Conservation (phyloP, 1,139 yeast genomes). For the Pichia sp. region DNA sequence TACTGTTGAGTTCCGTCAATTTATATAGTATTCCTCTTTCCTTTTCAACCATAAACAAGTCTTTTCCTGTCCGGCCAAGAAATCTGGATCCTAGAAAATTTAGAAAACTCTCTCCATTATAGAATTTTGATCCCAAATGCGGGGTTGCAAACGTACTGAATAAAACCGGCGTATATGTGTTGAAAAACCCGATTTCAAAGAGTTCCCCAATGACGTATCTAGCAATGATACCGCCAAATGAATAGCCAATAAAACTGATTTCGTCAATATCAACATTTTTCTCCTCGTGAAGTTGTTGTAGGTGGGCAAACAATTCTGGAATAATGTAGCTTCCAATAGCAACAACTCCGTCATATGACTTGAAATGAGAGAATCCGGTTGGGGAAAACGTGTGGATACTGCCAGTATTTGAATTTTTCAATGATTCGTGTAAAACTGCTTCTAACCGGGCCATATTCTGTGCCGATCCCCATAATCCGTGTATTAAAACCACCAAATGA, state of each 20-base stretch:
- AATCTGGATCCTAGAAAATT: conserved; percentile 54
- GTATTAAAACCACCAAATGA: conserved; percentile 73
- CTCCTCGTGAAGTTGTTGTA: conserved; percentile 39
- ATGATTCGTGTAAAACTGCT: conserved; percentile 36
- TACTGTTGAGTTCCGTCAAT: conserved; percentile 47
- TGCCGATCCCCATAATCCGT: conserved; percentile 86
- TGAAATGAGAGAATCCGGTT: conserved; percentile 57
- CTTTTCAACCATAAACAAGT: conserved; percentile 55
- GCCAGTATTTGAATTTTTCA: conserved; percentile 30
- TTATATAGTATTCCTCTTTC: conserved; percentile 34
- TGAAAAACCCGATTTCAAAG: conserved; percentile 45
- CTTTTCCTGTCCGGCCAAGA: conserved; percentile 68
- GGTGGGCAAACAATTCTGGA: conserved; percentile 50
- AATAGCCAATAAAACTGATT: conserved; percentile 74
- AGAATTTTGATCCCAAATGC: conserved; percentile 65
- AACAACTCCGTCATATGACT: conserved; percentile 79
- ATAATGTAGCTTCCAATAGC: conserved; percentile 64
- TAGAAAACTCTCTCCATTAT: conserved; percentile 29
- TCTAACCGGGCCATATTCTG: conserved; percentile 60
- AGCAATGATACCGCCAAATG: conserved; percentile 75
- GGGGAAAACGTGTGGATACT: conserved; percentile 55
- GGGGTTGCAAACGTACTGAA: conserved; percentile 89
- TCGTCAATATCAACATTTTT: conserved; percentile 33
- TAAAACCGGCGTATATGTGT: conserved; percentile 49
- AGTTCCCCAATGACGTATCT: conserved; percentile 69